A percentile compares a stretch with the other conserved stretches of the same genome.
phyloP scores from a whole-genome alignment of 768 basidiomycete species.

The Amanita subjunquillea region DNA sequence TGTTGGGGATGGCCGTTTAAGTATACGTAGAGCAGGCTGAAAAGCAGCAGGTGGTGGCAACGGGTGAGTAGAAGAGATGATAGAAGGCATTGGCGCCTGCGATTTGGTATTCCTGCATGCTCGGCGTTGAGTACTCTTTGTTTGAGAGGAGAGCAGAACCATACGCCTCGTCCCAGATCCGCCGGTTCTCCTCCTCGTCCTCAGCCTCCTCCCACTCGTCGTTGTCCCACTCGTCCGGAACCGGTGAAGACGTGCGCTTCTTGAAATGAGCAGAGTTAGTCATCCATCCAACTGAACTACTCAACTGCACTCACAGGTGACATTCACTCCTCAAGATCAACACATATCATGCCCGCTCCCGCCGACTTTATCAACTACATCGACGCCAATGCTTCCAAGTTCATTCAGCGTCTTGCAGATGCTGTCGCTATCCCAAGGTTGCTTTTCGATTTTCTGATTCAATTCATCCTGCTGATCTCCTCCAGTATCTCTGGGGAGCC shows the following conservation, averaged over 20 bases:
- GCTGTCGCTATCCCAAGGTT: constrained; percentile 82
- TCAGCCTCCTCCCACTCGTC: constrained; percentile 35
- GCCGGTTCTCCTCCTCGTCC: constrained; percentile 31
- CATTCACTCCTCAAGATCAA: neutral
- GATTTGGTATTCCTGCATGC: constrained; percentile 40
- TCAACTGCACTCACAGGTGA: neutral
- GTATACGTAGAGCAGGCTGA: constrained; percentile 56
- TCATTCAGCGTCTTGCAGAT: constrained; percentile 69
- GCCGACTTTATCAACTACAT: constrained; percentile 41
- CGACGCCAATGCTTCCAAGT: constrained; percentile 57
- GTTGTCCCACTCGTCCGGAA: constrained; percentile 50
- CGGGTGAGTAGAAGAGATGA: constrained; percentile 35
- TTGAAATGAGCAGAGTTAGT: neutral
- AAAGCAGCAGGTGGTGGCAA: constrained; percentile 48
- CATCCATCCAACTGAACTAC: neutral
- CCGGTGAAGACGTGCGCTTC: constrained; percentile 7
- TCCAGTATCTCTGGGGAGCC: constrained; percentile 63
- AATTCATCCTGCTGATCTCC: neutral
- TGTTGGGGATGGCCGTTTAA: constrained; percentile 50
- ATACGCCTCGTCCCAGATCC: constrained; percentile 65
- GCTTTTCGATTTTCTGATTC: neutral
- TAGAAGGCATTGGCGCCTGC: constrained; percentile 58
- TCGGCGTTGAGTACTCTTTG: neutral
- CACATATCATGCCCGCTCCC: constrained; percentile 34
- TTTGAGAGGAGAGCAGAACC: constrained; percentile 6